Base-by-base conservation (phyloP, 1,284 basidiomycete genomes). In the Crucibulum cyathiforme region DNA sequence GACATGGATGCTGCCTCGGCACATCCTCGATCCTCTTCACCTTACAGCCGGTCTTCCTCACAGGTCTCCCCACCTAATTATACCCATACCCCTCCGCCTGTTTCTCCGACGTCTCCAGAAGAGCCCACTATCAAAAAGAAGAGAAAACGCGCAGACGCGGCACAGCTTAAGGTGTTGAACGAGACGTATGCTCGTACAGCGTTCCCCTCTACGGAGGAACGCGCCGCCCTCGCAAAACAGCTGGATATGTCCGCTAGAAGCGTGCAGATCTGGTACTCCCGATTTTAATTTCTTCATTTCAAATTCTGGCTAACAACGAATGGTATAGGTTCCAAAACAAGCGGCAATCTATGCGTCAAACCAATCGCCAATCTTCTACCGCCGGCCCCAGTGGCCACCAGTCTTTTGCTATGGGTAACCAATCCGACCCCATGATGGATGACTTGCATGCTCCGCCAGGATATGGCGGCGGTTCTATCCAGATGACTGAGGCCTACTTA, bases 201-300 rank as follows among this genome's bases (percentile, higher is more conserved):
- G 17, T 94, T 94, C 70, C 92, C 92, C 24, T 91, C 91, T 8
- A 94, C 92, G 15, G 92, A 93, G 72, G 92, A 94, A 72, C 85
- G 92, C n/a, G 80, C 85, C 51, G 86, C 86, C 39, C 77, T 94
- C 47, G 92, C 92, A 8, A 89, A 88, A 63, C 81, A 85, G 65
- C 78, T 94, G 62, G 90, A 90, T 65, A 94, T 94, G 92, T 88
- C 90, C 46, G 85, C 92, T 38, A 80, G 92, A 64, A 93, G 90
- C 65, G 92, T 94, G 63, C 92, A 94, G 73, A 94, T 94, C 62
- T 94, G 92, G 92, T 92, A 73, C 66, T 67, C 56, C 47, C 58
- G 38, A 59, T 61, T 61, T 64, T 56, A 54, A 60, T 55, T 56
- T 47, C 57, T 58, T 63, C 54, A 58, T 53, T 60, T 35, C 46